Conservation (phyloP, 805 yeast genomes). For the Yamadazyma scolyti region DNA sequence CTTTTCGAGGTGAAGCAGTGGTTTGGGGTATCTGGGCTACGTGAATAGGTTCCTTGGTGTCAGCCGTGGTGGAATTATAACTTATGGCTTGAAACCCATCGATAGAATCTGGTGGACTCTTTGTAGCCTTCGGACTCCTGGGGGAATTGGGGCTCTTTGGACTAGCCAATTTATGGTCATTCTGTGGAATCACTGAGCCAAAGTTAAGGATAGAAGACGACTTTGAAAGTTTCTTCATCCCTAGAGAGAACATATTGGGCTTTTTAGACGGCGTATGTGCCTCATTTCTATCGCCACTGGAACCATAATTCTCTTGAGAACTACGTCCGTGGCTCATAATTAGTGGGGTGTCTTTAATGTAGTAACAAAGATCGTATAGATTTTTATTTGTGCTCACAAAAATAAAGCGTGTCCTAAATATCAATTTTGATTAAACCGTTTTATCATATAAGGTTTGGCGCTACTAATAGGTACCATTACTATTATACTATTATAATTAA, state of each 20-base stretch:
- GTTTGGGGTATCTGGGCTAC: conserved; percentile 23
- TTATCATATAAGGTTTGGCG: too few species aligned
- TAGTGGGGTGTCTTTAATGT: too few species aligned
- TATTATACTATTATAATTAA: too few species aligned
- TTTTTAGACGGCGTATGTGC: conserved; percentile 6
- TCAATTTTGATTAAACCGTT: too few species aligned
- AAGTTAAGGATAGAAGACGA: conserved; percentile 24
- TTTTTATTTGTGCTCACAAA: too few species aligned
- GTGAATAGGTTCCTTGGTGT: conserved; percentile 25
- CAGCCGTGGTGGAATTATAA: conserved; percentile 22
- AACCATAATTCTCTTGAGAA: not conserved
- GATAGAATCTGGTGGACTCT: not conserved
- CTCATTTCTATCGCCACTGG: conserved; percentile 1
- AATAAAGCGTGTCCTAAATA: too few species aligned
- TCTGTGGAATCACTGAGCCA: conserved; percentile 2
- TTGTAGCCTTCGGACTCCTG: not conserved
- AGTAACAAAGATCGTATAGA: too few species aligned
- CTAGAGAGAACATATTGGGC: conserved; percentile 20
- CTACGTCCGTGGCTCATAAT: too few species aligned
- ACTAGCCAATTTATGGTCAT: not conserved
- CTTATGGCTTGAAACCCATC: conserved; percentile 32
- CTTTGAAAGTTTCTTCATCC: conserved; percentile 26
- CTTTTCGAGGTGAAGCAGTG: conserved; percentile 6
- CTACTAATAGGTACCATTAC: too few species aligned
- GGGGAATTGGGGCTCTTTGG: conserved; percentile 3